Evolutionary conservation across 2,329 filamentous ascomycete species (phyloP).

Genomic region (Fusarium penzigii): DNA sequence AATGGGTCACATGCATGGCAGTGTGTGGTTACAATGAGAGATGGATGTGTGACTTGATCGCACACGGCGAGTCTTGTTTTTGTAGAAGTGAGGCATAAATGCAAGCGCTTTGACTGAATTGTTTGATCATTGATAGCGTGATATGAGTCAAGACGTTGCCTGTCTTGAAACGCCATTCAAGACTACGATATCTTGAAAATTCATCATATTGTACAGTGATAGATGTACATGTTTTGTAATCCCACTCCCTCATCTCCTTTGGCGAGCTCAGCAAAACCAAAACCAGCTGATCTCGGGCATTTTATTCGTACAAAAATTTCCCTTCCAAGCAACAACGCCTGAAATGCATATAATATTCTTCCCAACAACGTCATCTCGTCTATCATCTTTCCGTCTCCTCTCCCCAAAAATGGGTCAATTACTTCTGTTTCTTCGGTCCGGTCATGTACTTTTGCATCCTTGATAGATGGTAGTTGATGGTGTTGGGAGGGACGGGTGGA

Average conservation of each 20-base stretch:
- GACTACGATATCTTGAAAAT: background rate
- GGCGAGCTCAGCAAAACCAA: no score
- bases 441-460: constrained; percentile 74
- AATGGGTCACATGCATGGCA: background rate
- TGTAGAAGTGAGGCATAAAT: background rate
- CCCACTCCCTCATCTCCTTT: background rate
- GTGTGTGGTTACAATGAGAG: background rate
- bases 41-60: background rate
- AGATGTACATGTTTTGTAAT: constrained; percentile 23
- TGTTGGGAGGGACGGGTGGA: constrained; percentile 58
- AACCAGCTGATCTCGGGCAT: background rate
- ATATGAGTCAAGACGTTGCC: no score
- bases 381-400: background rate
- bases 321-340: constrained; percentile 19
- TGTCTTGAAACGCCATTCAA: no score
- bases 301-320: constrained; percentile 16
- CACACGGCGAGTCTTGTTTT: background rate
- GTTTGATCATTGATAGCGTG: background rate
- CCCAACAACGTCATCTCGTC: background rate
- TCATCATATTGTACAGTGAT: constrained; percentile 27
- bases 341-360: constrained; percentile 12
- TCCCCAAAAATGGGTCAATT: constrained; percentile 5
- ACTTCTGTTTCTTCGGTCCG: constrained; percentile 39
- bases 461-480: constrained; percentile 89
- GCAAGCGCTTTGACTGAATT: background rate